A percentile compares a stretch with the other conserved stretches of the same genome.
Evolutionary conservation across 768 basidiomycete genomes (phyloP).

Genomic region (Steccherinum ochraceum): DNA sequence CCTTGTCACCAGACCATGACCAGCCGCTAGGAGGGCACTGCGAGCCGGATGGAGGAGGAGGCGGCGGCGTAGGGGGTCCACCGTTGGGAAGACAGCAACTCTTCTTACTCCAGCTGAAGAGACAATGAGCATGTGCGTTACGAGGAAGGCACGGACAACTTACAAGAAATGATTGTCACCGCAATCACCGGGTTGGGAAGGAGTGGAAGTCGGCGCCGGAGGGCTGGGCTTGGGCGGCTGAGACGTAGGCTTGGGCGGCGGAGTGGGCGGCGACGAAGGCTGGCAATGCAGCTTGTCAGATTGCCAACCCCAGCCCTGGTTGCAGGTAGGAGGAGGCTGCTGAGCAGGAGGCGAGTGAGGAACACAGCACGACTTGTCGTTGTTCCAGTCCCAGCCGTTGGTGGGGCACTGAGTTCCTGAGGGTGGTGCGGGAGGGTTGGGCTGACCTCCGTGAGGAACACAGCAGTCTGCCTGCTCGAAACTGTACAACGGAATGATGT

Average conservation of each 20-base stretch:
- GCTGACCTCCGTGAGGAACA: conserved; percentile 35
- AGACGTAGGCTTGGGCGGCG: background rate
- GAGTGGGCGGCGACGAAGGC: too few relatives aligned
- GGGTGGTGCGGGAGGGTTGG: conserved; percentile 40
- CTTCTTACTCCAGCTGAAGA: conserved; percentile 18
- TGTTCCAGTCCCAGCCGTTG: conserved; percentile 1
- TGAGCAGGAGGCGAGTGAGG: background rate
- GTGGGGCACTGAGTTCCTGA: conserved; percentile 38
- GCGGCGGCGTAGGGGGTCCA: conserved; percentile 3
- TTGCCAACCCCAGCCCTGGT: conserved; percentile 4
- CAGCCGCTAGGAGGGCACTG: conserved; percentile 10
- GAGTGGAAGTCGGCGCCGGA: conserved; percentile 1
- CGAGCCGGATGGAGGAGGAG: conserved; percentile 7
- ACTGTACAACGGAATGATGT: conserved; percentile 1
- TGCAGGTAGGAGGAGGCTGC: background rate
- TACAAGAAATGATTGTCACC: conserved; percentile 24
- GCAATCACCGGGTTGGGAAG: conserved; percentile 2
- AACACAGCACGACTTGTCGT: background rate
- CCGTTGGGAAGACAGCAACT: conserved; percentile 14
- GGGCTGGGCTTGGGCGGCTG: background rate
- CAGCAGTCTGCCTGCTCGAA: conserved; percentile 12
- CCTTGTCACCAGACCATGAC: conserved; percentile 4
- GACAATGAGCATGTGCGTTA: background rate
- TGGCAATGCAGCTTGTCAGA: background rate
- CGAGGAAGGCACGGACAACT: conserved; percentile 6